Evolutionary conservation across 2,329 filamentous ascomycete species (phyloP).

Genomic region (Cordyceps sp.): DNA sequence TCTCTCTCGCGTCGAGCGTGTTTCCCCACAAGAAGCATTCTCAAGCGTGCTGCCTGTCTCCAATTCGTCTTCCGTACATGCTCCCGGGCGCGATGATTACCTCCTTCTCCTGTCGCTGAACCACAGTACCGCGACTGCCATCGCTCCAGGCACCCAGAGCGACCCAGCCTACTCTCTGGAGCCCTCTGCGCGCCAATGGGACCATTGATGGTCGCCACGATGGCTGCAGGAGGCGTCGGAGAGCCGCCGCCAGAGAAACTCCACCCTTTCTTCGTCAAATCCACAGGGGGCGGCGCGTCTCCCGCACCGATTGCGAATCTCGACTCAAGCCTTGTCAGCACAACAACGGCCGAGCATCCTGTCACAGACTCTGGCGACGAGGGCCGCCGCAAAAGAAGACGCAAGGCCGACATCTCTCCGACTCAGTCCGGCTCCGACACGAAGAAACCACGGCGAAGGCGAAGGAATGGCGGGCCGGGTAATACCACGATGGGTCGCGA

Average conservation of each 20-base stretch:
- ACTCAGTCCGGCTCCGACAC: constrained; percentile 7
- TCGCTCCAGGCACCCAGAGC: neutral
- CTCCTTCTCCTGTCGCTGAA: too few species aligned
- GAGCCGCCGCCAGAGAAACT: constrained; percentile 25
- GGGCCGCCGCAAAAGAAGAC: constrained; percentile 23
- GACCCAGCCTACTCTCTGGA: neutral
- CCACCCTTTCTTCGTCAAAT: constrained; percentile 36
- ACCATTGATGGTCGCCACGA: constrained; percentile 23
- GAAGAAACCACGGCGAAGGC: constrained; percentile 12
- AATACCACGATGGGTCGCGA: constrained; percentile 3
- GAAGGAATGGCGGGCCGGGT: constrained; percentile 5
- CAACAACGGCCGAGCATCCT: constrained; percentile 1
- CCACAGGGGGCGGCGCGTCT: constrained; percentile 4
- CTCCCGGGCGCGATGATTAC: too few species aligned
- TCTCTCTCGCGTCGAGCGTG: too few species aligned
- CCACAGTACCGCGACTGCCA: too few species aligned
- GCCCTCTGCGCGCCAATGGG: constrained; percentile 19
- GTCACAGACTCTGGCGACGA: constrained; percentile 11
- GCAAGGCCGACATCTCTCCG: constrained; percentile 17
- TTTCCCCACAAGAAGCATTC: too few species aligned
- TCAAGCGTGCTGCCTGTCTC: too few species aligned
- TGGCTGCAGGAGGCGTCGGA: constrained; percentile 23
- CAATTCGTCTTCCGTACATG: too few species aligned
- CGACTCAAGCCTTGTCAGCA: neutral
- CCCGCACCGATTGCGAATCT: constrained; percentile 1